Percentiles rank a stretch among this genome's conserved stretches.
Conservation (phyloP, 768 basidiomycete species). For the Leccinum boreale region DNA sequence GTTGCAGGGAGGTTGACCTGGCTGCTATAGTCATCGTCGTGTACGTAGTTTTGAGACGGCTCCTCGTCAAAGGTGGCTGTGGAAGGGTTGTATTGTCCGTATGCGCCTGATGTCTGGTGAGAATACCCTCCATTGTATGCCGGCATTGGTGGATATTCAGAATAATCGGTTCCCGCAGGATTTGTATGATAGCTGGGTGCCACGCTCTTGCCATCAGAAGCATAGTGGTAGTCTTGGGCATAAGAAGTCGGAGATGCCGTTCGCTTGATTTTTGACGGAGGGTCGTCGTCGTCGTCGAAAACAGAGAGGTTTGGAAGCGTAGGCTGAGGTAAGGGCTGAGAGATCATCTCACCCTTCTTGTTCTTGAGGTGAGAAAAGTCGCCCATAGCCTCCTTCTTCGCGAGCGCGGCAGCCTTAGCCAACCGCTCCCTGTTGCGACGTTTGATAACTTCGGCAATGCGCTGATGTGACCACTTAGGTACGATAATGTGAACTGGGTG, state of each 20-base stretch:
- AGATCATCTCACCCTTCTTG: constrained; percentile 83
- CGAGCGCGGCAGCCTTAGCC: constrained; percentile 73
- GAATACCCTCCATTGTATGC: constrained; percentile 65
- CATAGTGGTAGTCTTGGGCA: constrained; percentile 54
- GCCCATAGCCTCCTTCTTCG: constrained; percentile 87
- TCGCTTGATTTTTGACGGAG: constrained; percentile 52
- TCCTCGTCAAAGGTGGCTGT: constrained; percentile 53
- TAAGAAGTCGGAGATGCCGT: constrained; percentile 54
- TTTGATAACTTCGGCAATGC: constrained; percentile 91
- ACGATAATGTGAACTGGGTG: constrained; percentile 1
- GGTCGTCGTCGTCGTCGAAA: constrained; percentile 64
- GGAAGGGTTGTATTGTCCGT: constrained; percentile 59
- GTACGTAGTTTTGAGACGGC: constrained; percentile 43
- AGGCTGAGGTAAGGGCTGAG: constrained; percentile 84
- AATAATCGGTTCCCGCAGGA: constrained; percentile 40
- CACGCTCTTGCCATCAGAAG: constrained; percentile 44
- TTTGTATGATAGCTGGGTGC: constrained; percentile 35
- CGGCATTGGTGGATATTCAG: constrained; percentile 70
- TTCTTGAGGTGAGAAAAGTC: constrained; percentile 91
- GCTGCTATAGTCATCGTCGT: constrained; percentile 72
- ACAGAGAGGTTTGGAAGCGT: constrained; percentile 91
- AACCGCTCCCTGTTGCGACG: constrained; percentile 85
- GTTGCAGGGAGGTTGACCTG: constrained; percentile 53
- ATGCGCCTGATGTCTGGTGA: constrained; percentile 48
- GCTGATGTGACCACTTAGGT: constrained; percentile 43